Evolutionary conservation across 78 protist genomes (phyloP).

Genomic region (Dictyostelium discoideum): DNA sequence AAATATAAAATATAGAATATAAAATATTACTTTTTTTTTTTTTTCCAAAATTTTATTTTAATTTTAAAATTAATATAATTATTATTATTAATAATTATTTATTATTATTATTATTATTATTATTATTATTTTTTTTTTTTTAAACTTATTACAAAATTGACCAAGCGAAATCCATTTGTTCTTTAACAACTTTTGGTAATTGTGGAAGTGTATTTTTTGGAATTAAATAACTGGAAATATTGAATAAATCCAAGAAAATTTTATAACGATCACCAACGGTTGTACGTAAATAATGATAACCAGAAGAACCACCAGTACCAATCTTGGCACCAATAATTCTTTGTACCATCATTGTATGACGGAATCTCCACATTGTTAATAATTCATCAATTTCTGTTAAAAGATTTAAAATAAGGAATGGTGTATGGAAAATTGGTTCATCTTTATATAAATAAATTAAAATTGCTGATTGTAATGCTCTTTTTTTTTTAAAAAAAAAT

Average conservation of each 20-base stretch:
- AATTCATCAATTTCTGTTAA: conserved; percentile 85
- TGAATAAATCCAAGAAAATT: conserved; percentile 84
- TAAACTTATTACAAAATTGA: conserved; percentile 5
- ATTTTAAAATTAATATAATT: not conserved
- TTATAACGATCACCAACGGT: conserved; percentile 81
- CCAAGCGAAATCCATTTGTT: conserved; percentile 73
- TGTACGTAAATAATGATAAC: conserved; percentile 87
- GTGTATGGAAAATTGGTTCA: conserved; percentile 79
- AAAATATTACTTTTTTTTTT: not conserved
- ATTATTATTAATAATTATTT: not conserved
- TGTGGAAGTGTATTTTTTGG: conserved; percentile 80
- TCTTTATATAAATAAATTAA: conserved; percentile 73
- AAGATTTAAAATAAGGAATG: conserved; percentile 44
- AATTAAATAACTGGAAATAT: conserved; percentile 82
- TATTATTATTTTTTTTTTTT: not conserved
- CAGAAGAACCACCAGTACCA: conserved; percentile 92
- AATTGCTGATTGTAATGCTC: conserved; percentile 84
- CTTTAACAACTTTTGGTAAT: conserved; percentile 42
- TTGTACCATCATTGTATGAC: conserved; percentile 88
- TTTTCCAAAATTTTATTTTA: not conserved
- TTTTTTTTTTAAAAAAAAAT: not conserved
- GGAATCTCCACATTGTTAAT: conserved; percentile 84
- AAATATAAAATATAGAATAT: not conserved
- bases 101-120: not conserved
- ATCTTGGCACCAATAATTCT: conserved; percentile 88